Evolutionary conservation across 768 basidiomycete species (phyloP).

Genomic region (Leccinum olivaceopallidum): DNA sequence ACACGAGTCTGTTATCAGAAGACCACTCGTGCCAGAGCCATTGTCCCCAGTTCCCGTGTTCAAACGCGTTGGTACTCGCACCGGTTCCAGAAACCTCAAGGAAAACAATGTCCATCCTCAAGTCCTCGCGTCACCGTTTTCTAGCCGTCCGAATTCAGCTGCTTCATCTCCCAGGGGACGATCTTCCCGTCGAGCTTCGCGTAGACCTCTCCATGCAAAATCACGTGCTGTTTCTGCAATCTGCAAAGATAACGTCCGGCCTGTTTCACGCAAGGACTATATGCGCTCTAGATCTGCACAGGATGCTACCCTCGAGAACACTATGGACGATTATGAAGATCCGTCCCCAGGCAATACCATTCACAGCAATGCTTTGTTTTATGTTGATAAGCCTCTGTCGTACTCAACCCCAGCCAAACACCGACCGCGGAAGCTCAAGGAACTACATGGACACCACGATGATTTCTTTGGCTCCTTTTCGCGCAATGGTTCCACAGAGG

Average conservation of each 20-base stretch:
- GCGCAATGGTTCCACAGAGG: neutral
- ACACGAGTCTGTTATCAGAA: slow-evolving; percentile 25
- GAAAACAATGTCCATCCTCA: slow-evolving; percentile 35
- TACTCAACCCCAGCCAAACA: slow-evolving; percentile 27
- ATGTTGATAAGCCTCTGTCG: slow-evolving; percentile 23
- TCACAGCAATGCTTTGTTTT: slow-evolving; percentile 19
- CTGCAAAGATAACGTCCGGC: slow-evolving; percentile 20
- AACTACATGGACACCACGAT: neutral
- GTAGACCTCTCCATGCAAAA: slow-evolving; percentile 31
- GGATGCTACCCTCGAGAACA: slow-evolving; percentile 10
- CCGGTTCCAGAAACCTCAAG: slow-evolving; percentile 41
- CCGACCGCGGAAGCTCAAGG: slow-evolving; percentile 3
- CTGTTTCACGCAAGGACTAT: slow-evolving; percentile 23
- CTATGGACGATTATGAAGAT: neutral
- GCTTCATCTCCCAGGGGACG: slow-evolving; percentile 34
- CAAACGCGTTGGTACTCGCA: slow-evolving; percentile 38
- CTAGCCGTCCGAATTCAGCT: slow-evolving; percentile 44
- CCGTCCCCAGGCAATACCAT: slow-evolving; percentile 3
- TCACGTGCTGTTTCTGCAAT: slow-evolving; percentile 41
- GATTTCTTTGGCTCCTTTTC: neutral
- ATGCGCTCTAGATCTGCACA: slow-evolving; percentile 25
- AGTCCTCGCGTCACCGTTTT: slow-evolving; percentile 46
- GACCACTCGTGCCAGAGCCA: slow-evolving; percentile 31
- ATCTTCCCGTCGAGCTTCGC: slow-evolving; percentile 17
- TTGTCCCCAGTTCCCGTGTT: slow-evolving; percentile 45